These are phyloP conservation scores for Fusarium tjaetaba DNA, from an alignment of 2,329 filamentous ascomycete genomes.

Conservation along the genomic window DNA sequence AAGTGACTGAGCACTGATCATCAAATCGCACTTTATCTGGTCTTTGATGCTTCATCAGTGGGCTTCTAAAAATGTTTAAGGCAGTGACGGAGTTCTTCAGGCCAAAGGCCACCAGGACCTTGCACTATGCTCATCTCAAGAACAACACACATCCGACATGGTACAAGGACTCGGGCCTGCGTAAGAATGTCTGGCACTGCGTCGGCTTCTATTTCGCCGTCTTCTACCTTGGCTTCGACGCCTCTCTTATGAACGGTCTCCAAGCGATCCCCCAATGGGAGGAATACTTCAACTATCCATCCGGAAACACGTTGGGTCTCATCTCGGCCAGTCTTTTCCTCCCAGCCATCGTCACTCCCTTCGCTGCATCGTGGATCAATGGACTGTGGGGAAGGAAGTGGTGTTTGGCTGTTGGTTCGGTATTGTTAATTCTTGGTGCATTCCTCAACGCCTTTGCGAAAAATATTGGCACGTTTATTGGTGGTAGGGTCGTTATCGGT, in stretches of 20 bases:
- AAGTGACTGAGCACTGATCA: background rate
- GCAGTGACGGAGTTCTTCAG: conserved; percentile 11
- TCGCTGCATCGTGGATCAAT: conserved; percentile 23
- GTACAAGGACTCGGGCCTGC: conserved; percentile 21
- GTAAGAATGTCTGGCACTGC: conserved; percentile 29
- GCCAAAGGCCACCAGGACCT: conserved; percentile 20
- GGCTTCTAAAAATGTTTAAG: conserved; percentile 1
- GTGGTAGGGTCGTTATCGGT: conserved; percentile 25
- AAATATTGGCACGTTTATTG: conserved; percentile 9
- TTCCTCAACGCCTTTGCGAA: conserved; percentile 28
- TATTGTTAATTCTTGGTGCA: conserved; percentile 10
- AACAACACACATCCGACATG: conserved; percentile 28
- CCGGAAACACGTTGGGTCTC: conserved; percentile 14
- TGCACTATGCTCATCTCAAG: conserved; percentile 23
- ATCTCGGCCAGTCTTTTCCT: conserved; percentile 30
- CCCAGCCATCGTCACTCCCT: conserved; percentile 25
- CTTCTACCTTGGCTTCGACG: conserved; percentile 23
- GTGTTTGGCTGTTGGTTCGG: conserved; percentile 18
- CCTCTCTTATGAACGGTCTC: conserved; percentile 15
- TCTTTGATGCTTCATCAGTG: background rate
- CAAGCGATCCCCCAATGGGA: conserved; percentile 29
- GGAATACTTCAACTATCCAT: conserved; percentile 27
- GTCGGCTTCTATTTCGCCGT: conserved; percentile 30
- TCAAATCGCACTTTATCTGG: fast-evolving
- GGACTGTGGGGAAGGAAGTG: conserved; percentile 25